Evolutionary conservation across 2,329 filamentous ascomycete species (phyloP).

Genomic region (Akanthomyces lecanii): DNA sequence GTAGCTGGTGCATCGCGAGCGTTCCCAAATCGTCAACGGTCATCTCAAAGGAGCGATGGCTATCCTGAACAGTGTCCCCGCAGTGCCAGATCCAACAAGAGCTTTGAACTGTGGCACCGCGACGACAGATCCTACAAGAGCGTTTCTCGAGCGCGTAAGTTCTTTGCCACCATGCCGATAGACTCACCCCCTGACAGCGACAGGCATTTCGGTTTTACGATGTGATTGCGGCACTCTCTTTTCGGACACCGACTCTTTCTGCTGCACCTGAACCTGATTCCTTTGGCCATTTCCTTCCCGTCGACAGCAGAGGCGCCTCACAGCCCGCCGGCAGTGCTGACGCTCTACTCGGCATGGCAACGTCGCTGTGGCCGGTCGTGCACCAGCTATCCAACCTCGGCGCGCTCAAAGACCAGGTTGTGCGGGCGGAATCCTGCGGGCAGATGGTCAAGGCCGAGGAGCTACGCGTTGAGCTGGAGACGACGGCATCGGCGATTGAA

Average conservation of each 20-base stretch:
- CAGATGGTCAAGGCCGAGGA: constrained; percentile 36
- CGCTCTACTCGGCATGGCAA: constrained; percentile 57
- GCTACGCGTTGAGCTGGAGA: constrained; percentile 47
- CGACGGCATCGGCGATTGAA: constrained; percentile 52
- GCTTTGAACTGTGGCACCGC: constrained; percentile 44
- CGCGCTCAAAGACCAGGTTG: constrained; percentile 49
- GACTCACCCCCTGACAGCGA: neutral
- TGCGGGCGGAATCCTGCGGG: constrained; percentile 35
- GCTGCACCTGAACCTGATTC: constrained; percentile 44
- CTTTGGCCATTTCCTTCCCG: constrained; percentile 43
- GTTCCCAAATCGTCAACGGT: constrained; percentile 56
- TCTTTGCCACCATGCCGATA: neutral
- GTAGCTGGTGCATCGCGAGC: constrained; percentile 57
- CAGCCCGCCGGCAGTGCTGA: constrained; percentile 52
- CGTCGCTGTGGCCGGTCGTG: constrained; percentile 60
- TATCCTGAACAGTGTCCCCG: constrained; percentile 49
- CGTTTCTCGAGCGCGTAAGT: constrained; percentile 56
- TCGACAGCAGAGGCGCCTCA: constrained; percentile 40
- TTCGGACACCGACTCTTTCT: constrained; percentile 54
- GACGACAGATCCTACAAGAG: constrained; percentile 46
- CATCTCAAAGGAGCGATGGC: constrained; percentile 60
- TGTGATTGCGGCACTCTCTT: constrained; percentile 59
- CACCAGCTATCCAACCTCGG: constrained; percentile 55
- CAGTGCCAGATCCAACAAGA: constrained; percentile 46
- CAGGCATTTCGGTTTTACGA: constrained; percentile 64